Conservation (phyloP, 169 alveolate genomes). For the Besnoitia besnoiti region DNA sequence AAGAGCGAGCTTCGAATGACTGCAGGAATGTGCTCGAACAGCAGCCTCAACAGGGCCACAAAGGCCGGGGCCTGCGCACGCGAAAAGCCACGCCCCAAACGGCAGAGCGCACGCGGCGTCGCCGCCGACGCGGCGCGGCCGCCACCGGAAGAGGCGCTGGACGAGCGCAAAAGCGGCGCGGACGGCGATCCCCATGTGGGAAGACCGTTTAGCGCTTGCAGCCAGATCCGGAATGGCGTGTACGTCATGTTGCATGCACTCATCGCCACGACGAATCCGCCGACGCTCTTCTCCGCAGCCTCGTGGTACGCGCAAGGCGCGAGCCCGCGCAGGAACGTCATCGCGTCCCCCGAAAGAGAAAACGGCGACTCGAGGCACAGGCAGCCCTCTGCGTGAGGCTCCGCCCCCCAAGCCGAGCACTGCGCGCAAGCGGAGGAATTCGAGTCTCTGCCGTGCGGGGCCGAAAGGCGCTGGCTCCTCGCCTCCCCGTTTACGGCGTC, state of each 20-base stretch:
- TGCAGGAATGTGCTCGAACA: conserved; percentile 5
- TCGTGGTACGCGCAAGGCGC: neutral
- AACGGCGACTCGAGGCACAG: neutral
- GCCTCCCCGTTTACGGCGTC: neutral
- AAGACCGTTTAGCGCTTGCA: conserved; percentile 12
- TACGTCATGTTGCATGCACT: conserved; percentile 21
- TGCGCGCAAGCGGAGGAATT: neutral
- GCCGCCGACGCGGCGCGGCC: neutral
- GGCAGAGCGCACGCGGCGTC: neutral
- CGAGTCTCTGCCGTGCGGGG: neutral
- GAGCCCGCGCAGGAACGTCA: neutral
- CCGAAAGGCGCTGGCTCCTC: neutral
- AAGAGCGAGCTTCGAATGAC: conserved; percentile 2
- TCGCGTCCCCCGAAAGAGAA: neutral
- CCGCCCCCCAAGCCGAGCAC: neutral
- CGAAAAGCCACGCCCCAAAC: neutral
- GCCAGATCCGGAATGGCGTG: conserved; percentile 40
- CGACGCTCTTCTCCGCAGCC: conserved; percentile 6
- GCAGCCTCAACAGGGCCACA: neutral
- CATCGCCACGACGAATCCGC: neutral
- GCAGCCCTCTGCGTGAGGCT: neutral
- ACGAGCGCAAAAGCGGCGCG: neutral
- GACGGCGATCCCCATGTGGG: neutral
- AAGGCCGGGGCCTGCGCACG: neutral
- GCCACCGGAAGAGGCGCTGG: neutral